phyloP scores from a whole-genome alignment of 345 rosid species.

The Brassica juncea region DNA sequence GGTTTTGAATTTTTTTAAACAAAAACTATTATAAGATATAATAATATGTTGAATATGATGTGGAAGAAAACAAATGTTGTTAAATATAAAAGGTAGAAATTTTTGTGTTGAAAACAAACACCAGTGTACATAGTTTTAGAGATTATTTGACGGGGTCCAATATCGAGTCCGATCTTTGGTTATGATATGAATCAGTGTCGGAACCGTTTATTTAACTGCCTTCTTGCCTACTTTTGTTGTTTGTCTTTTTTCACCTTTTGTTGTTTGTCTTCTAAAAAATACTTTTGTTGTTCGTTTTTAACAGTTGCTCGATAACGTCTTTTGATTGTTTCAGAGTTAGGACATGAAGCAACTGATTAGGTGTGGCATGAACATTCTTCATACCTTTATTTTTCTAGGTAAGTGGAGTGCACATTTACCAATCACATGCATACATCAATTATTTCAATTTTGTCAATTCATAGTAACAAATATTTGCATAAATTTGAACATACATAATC shows the following conservation, averaged over 20 bases:
- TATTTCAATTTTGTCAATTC: neutral
- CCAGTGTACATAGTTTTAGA: no score
- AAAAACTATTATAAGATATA: no score
- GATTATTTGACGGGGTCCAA: neutral
- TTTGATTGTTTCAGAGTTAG: neutral
- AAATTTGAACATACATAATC: neutral
- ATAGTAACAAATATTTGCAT: neutral
- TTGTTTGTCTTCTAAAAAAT: neutral
- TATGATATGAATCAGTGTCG: neutral
- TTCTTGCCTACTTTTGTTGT: neutral
- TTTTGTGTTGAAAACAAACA: no score
- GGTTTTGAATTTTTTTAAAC: no score
- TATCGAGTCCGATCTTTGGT: neutral
- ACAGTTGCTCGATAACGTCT: neutral
- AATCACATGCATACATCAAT: neutral
- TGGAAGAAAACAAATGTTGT: no score
- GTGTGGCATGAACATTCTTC: neutral
- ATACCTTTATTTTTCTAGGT: neutral
- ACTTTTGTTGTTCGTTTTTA: neutral
- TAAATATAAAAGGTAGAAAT: no score
- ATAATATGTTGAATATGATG: no score
- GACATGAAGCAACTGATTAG: neutral
- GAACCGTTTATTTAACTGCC: neutral
- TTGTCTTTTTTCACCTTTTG: neutral
- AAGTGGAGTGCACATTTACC: neutral